Percentiles rank a stretch among this genome's conserved stretches.
These are phyloP conservation scores for Kingdonia uniflora DNA, from an alignment of 164 flowering plant species.

Conservation along the genomic window DNA sequence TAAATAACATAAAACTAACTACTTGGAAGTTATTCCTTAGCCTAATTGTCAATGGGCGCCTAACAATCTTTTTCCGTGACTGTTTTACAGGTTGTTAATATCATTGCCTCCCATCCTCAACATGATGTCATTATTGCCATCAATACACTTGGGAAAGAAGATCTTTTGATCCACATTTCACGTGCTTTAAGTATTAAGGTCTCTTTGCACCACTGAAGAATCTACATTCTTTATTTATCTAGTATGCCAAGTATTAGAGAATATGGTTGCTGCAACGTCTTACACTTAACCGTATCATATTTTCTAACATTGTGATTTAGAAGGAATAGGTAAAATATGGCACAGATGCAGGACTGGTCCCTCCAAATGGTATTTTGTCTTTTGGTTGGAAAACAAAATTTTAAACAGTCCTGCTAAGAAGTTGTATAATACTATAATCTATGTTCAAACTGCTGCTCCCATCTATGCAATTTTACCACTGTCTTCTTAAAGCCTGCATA, in stretches of 20 bases:
- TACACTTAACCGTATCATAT: too few species aligned
- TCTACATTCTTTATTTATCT: not conserved
- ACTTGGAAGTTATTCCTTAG: not conserved
- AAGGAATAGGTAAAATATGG: not conserved
- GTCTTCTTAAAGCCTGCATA: too few species aligned
- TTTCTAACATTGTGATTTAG: too few species aligned
- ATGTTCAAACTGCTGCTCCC: too few species aligned
- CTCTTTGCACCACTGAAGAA: not conserved
- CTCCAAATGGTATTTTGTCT: too few species aligned
- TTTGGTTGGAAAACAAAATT: too few species aligned
- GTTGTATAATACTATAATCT: too few species aligned
- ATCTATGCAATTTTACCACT: too few species aligned
- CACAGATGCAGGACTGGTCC: not conserved
- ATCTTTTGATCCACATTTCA: slow-evolving; percentile 59
- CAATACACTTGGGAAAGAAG: slow-evolving; percentile 82
- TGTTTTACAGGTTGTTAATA: slow-evolving; percentile 52
- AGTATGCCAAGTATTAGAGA: too few species aligned
- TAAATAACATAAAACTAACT: not conserved
- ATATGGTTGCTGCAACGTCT: too few species aligned
- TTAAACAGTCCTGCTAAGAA: too few species aligned
- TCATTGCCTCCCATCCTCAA: slow-evolving; percentile 63
- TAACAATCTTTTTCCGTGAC: slow-evolving; percentile 1
- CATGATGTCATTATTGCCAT: slow-evolving; percentile 72
- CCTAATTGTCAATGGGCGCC: too few species aligned
- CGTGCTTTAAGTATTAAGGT: slow-evolving; percentile 58